Evolutionary conservation across 2,329 filamentous ascomycete species (phyloP), one percentile per base, ranked within the genome.

Genomic region (Byssochlamys sp.): DNA sequence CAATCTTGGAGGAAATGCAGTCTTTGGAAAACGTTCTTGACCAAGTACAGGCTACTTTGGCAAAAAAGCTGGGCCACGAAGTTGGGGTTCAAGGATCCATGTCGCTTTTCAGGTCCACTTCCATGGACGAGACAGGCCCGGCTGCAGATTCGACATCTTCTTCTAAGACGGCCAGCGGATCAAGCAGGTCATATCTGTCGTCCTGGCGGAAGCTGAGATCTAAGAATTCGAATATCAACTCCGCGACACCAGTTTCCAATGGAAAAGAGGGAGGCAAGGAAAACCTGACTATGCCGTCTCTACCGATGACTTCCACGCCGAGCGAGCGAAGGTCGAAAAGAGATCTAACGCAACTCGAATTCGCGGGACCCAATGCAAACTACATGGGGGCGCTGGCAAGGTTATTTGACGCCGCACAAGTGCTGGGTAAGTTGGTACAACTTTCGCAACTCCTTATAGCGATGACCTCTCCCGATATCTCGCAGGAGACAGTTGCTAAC

Each of bases 1-100:
- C 91, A 0, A 85, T 97, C 24, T 79, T 96, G 14, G 91, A 95
- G 65, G 94, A 99, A 72, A 94, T 99, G 87, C 91, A 97, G 70
- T 81, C 85, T 1, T 79, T 99, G 3, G 94, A 99, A 72, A 80
- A 80, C 39, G 82, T 96, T 29, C 80, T 99, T 29, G 92, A 97
- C 67, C 88, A 92, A 69, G 89, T 91, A 0, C 91, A 96, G 71
- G 75, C 80, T 0, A 80, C 82, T 2, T 77, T 97, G 49, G 77
- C 83, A 4, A 92, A 95, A 69, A 95, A 91, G 67, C 81, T 99
- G 3, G 92, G 94, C n/a, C 90, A 81, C 67, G 94, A 99, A 63
- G 94, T 99, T 10, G 94, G 94, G 10, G 84, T 91, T 2, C 86
- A 92, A 58, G 84, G 87, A 4, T 82, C 87, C 2, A 80, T 82